Percentiles rank a stretch among this genome's conserved stretches.
These are phyloP conservation scores for Tolypocladium tundrense DNA, from an alignment of 2,329 filamentous ascomycete species.

Conservation along the genomic window DNA sequence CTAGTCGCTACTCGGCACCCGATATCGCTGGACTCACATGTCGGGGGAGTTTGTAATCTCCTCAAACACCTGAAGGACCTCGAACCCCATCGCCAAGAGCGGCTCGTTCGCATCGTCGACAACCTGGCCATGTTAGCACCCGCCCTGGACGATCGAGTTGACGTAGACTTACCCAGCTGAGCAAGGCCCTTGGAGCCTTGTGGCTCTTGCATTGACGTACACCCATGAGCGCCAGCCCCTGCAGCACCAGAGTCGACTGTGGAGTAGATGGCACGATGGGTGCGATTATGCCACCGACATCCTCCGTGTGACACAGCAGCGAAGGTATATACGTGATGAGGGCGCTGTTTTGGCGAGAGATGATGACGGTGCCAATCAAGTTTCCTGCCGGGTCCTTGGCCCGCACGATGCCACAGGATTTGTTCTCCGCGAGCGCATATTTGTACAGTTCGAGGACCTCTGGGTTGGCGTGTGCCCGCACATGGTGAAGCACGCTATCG, in stretches of 20 bases:
- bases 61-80: slow-evolving; percentile 68
- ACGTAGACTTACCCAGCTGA: slow-evolving; percentile 62
- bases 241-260: slow-evolving; percentile 59
- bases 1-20: background rate
- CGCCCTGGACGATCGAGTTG: too few species aligned
- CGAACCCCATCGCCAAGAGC: slow-evolving; percentile 70
- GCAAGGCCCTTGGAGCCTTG: slow-evolving; percentile 59
- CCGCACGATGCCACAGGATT: slow-evolving; percentile 70
- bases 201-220: slow-evolving; percentile 74
- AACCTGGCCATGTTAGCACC: slow-evolving; percentile 35
- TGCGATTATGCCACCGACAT: slow-evolving; percentile 67
- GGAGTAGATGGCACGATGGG: slow-evolving; percentile 63
- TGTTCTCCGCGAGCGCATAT: slow-evolving; percentile 59
- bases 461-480: slow-evolving; percentile 62
- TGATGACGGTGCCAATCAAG: slow-evolving; percentile 67
- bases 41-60: slow-evolving; percentile 60
- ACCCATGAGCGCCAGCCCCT: slow-evolving; percentile 71
- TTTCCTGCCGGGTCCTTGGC: slow-evolving; percentile 61
- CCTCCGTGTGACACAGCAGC: slow-evolving; percentile 47
- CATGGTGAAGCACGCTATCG: slow-evolving; percentile 62
- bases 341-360: slow-evolving; percentile 61
- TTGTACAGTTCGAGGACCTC: slow-evolving; percentile 74
- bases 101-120: slow-evolving; percentile 63
- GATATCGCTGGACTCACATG: slow-evolving; percentile 28
- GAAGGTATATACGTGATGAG: slow-evolving; percentile 61